Conservation (phyloP, 2,329 filamentous ascomycete species). For the Alternaria arbusti region DNA sequence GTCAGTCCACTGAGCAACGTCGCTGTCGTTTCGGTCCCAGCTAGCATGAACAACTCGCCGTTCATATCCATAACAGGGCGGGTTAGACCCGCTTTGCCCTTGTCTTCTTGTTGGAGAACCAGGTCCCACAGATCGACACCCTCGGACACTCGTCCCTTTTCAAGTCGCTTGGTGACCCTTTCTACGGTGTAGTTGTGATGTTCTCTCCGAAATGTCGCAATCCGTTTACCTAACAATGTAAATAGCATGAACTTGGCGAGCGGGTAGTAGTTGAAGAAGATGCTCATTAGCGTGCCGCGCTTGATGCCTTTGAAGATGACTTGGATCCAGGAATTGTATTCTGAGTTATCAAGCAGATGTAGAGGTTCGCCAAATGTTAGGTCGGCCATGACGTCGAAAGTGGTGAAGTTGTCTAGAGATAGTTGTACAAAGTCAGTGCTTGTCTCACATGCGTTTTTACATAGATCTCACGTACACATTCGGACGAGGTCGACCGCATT, state of each 20-base stretch:
- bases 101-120: conserved; percentile 40
- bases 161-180: conserved; percentile 33
- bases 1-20: conserved; percentile 47
- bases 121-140: conserved; percentile 19
- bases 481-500: background rate
- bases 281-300: background rate
- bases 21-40: conserved; percentile 37
- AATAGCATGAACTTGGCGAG: background rate
- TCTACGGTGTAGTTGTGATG: conserved; percentile 19
- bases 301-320: background rate
- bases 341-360: conserved; percentile 27
- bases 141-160: conserved; percentile 18
- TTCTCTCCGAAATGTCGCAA: background rate
- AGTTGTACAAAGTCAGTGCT: background rate
- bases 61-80: background rate
- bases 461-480: background rate
- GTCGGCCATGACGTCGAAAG: conserved; percentile 43
- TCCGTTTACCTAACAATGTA: background rate
- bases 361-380: conserved; percentile 39
- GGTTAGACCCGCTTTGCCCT: background rate
- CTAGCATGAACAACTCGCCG: conserved; percentile 35
- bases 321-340: conserved; percentile 21
- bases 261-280: background rate
- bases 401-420: conserved; percentile 38
- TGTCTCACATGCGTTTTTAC: background rate